Evolutionary conservation across 164 flowering plant species (phyloP), one percentile per base, ranked within the genome.

Genomic region (Cinnamomum micranthum): DNA sequence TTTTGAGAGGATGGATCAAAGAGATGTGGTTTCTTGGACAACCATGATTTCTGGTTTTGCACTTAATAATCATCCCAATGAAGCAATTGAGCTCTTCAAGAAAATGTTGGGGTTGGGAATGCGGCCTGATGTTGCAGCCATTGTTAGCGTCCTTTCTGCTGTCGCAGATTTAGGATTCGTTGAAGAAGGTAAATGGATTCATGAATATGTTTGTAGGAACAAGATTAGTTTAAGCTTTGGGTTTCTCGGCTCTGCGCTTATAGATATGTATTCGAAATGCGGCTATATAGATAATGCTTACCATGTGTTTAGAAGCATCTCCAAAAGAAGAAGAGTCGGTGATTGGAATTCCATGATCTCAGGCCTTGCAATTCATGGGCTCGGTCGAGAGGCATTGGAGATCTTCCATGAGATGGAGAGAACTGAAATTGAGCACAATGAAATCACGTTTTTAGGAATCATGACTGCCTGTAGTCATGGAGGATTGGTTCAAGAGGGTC

Each of bases 241-340:
- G 50, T 70, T 81, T 69, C 74, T 80, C 55, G 77, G 80, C 31
- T 76, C 80, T 13, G 84, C 83, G 28, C 81, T 80, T 9, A 79
- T 84, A 71, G 81, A 84, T 68, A 80, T 84, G 86, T 82, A 84
- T 65, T 71, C 83, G 5, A 84, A 82, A 76, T 82, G 86, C 52
- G 86, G 86, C 12, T 60, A 68, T 41, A 68, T 84, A 58, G 83
- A 78, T 33, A 47, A 74, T 71, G 85, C 85, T 22, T 62, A 51
- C 6, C 7, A 35, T 63, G 77, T 84, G 19, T 84, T 80, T 73
- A 71, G 25, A 73, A 64, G 31, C 52, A 73, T 76, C 58, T 27
- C 68, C 5, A 24, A 55, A 50, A 71, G 70, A 28, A 80, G 75
- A 71, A 75, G 64, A 5, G 71, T 78, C 47, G 78, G 75, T 20